Conservation (phyloP, 1,139 yeast genomes). For the Sugiyamaella neomexicana region DNA sequence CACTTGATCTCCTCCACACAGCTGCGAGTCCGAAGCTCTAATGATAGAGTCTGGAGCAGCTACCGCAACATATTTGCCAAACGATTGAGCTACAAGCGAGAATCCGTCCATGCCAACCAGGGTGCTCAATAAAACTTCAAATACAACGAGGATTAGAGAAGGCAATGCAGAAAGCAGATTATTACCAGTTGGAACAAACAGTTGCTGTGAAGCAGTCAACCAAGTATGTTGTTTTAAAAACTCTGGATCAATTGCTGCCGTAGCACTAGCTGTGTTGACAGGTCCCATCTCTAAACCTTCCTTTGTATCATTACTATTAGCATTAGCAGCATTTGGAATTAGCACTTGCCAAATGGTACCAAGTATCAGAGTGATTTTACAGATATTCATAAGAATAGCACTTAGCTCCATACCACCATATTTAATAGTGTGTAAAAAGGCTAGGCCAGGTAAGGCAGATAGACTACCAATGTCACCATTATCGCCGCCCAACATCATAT, state of each 20-base stretch:
- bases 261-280: not conserved
- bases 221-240: slow-evolving; percentile 32
- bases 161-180: slow-evolving; percentile 16
- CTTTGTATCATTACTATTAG: slow-evolving; percentile 5
- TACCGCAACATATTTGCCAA: slow-evolving; percentile 1
- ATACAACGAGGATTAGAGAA: slow-evolving; percentile 15
- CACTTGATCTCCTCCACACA: slow-evolving; percentile 42
- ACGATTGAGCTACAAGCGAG: slow-evolving; percentile 15
- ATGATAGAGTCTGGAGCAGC: slow-evolving; percentile 23
- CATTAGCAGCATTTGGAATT: slow-evolving; percentile 24
- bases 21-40: slow-evolving; percentile 43
- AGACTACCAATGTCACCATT: slow-evolving; percentile 34
- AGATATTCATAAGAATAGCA: slow-evolving; percentile 24
- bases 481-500: slow-evolving; percentile 36
- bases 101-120: slow-evolving; percentile 28
- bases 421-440: slow-evolving; percentile 24
- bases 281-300: slow-evolving; percentile 1
- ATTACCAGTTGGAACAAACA: slow-evolving; percentile 27
- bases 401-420: slow-evolving; percentile 21
- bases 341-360: slow-evolving; percentile 38
- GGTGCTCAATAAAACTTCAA: slow-evolving; percentile 24
- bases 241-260: not conserved
- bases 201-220: slow-evolving; percentile 33
- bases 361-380: slow-evolving; percentile 35
- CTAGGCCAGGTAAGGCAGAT: slow-evolving; percentile 36